phyloP scores from a whole-genome alignment of 148 eudicot species.

The Salicornia ramosissima region DNA sequence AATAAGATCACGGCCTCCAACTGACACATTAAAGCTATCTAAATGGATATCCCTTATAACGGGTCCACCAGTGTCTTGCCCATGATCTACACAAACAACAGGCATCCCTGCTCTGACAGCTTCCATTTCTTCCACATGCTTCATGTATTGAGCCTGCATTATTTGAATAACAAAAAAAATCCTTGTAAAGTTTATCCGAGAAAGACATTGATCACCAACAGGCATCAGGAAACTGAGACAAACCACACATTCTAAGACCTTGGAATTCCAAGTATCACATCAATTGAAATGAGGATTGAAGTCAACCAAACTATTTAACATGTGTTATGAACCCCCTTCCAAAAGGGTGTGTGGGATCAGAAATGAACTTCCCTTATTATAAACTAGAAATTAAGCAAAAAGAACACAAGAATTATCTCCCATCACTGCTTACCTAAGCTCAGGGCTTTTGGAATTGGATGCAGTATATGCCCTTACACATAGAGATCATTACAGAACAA shows the following conservation, averaged over 20 bases:
- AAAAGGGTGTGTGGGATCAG: background rate
- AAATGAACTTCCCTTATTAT: no score
- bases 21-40: constrained; percentile 88
- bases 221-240: background rate
- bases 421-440: no score
- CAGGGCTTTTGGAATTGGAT: no score
- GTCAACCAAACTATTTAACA: background rate
- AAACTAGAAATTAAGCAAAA: no score
- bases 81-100: constrained; percentile 65
- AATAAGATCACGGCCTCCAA: constrained; percentile 97
- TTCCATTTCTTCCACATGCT: constrained; percentile 94
- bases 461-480: no score
- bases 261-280: background rate
- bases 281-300: background rate
- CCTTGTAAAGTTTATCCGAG: background rate
- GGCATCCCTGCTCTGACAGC: constrained; percentile 98
- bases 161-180: constrained; percentile 8
- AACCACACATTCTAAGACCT: background rate
- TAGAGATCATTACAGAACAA: no score
- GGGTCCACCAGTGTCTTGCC: constrained; percentile 53
- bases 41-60: constrained; percentile 78
- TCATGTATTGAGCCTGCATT: constrained; percentile 69
- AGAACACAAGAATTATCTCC: no score
- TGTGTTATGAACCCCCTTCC: background rate
- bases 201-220: constrained; percentile 14